Evolutionary conservation across 2,329 filamentous ascomycete species (phyloP), one percentile per base, ranked within the genome.

Genomic region (Pezicula radicicola): DNA sequence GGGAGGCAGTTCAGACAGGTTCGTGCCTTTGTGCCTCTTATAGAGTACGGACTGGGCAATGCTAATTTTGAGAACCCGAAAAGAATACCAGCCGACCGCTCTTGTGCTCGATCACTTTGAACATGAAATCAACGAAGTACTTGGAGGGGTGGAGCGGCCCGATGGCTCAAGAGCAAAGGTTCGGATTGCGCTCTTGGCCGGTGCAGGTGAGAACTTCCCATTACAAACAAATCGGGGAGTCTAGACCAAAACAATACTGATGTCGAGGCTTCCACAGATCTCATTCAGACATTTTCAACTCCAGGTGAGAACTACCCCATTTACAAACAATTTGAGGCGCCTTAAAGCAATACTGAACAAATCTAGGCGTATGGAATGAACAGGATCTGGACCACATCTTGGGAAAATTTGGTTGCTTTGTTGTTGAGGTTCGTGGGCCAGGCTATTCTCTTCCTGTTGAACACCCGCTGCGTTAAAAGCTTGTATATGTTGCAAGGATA

Each of bases 21-120:
- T 30, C 7, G 28, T 30, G 2, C 10, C 28, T 30, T 30, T 2
- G 28, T 30, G 27, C 27, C 9, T 12, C 28, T 30, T 12, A 30
- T 30, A 30, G 3, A 9, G 7, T 30, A 30, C 10, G 7, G 28
- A 3, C 10, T 12, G 7, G 28, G 28, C 10, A 30, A 30, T 30
- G 7, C 10, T 30, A 9, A 30, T 30, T 9, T 12, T 12, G 28
- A 30, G 28, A 30, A 8, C 2, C 7, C 28, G 28, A 30, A 30
- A 8, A 64, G 80, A 88, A 59, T 97, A 96, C 67, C 86, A 91
- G 56, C 91, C 91, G 15, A 97, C 93, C 1, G 93, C 92, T 37
- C 82, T 88, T 61, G 92, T 96, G 39, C 77, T 97, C 46, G 91
- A 96, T 65, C 93, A 97, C 71, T 94, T 97, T 63, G 85, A 95